Percentiles rank a stretch among this genome's conserved stretches.
Evolutionary conservation across 164 flowering plant species (phyloP).

Genomic region (Dillenia turbinata): DNA sequence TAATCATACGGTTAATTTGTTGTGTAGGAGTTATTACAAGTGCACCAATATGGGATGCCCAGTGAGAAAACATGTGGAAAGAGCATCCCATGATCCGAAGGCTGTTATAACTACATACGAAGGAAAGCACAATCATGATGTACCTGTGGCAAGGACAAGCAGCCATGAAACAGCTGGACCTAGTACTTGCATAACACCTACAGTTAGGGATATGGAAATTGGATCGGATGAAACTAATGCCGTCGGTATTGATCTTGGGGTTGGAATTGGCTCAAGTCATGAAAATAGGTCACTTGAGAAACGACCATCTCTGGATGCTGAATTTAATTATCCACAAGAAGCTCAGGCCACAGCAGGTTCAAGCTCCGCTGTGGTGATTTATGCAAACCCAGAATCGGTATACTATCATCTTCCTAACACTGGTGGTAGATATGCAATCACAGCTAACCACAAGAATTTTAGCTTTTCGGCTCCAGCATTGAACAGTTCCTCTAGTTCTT

Average conservation of each 20-base stretch:
- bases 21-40: conserved; percentile 89
- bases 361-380: conserved; percentile 21
- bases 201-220: conserved; percentile 25
- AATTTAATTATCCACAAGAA: not conserved
- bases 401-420: conserved; percentile 38
- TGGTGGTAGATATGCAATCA: conserved; percentile 38
- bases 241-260: conserved; percentile 84
- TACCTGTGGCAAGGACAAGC: conserved; percentile 64
- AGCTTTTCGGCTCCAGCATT: conserved; percentile 35
- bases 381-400: conserved; percentile 22
- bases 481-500: conserved; percentile 48
- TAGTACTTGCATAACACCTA: not conserved
- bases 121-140: conserved; percentile 95
- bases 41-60: conserved; percentile 89
- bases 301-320: conserved; percentile 6
- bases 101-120: conserved; percentile 95
- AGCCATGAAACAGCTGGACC: conserved; percentile 55
- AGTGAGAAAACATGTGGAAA: conserved; percentile 91
- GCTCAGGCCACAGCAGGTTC: conserved; percentile 8
- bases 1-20: not conserved
- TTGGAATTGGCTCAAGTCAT: conserved; percentile 53
- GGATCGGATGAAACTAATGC: conserved; percentile 40
- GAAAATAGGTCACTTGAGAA: conserved; percentile 44
- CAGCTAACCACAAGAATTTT: conserved; percentile 40
- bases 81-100: conserved; percentile 95